Conservation (phyloP, 345 rosid genomes). For the Rhodamnia argentea region DNA sequence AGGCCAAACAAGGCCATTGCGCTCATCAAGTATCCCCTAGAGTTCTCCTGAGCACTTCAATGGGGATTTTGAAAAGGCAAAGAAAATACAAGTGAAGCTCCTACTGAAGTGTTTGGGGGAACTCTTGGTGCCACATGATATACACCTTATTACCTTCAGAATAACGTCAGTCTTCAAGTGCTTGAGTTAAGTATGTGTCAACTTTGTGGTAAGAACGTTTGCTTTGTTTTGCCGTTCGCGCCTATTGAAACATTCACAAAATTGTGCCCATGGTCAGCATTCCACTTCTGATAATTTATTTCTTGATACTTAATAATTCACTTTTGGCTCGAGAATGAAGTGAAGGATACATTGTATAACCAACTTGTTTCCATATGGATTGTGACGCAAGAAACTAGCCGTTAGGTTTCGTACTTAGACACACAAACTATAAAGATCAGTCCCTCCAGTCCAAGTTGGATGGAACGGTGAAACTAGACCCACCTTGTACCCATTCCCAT, state of each 20-base stretch:
- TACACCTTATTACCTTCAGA: background rate
- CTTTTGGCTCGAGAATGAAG: no score
- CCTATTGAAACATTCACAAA: background rate
- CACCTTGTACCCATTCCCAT: slow-evolving; percentile 25
- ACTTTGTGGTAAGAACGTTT: background rate
- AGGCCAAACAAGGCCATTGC: background rate
- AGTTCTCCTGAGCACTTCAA: slow-evolving; percentile 34
- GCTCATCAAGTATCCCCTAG: slow-evolving; percentile 13
- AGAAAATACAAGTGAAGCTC: background rate
- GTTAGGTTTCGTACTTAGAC: background rate
- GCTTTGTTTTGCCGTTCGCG: background rate
- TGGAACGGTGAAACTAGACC: slow-evolving; percentile 12
- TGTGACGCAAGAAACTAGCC: background rate
- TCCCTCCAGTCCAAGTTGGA: slow-evolving; percentile 31
- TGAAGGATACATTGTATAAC: no score
- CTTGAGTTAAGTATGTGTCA: slow-evolving; percentile 2
- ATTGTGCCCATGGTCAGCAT: background rate
- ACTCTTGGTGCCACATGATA: slow-evolving; percentile 28
- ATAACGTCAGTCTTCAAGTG: background rate
- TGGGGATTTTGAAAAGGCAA: background rate
- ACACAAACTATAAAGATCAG: slow-evolving; percentile 24
- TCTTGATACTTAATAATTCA: background rate
- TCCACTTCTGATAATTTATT: background rate
- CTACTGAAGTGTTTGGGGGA: slow-evolving; percentile 55
- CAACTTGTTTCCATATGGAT: background rate